These are phyloP conservation scores for Aspergillus candidus DNA, from an alignment of 2,329 filamentous ascomycete species.

Conservation along the genomic window DNA sequence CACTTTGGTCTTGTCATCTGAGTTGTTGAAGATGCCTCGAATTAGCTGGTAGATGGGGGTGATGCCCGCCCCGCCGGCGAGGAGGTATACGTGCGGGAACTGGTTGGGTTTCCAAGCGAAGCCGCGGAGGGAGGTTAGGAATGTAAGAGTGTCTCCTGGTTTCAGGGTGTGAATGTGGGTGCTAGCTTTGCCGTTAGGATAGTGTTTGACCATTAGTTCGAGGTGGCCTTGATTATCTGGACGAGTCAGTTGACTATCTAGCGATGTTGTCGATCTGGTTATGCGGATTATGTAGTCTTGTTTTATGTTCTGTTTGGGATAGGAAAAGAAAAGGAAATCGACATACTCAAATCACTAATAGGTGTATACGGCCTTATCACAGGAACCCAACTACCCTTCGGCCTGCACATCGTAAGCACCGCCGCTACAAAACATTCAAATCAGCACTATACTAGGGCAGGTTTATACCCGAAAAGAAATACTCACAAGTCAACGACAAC, in stretches of 20 bases:
- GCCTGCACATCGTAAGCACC: constrained; percentile 56
- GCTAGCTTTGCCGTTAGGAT: constrained; percentile 59
- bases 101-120: constrained; percentile 49
- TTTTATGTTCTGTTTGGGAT: neutral
- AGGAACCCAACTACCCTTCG: constrained; percentile 53
- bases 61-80: constrained; percentile 67
- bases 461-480: constrained; percentile 10
- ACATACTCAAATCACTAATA: constrained; percentile 47
- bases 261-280: no score
- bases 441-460: no score
- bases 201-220: constrained; percentile 62
- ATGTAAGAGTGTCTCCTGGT: constrained; percentile 57
- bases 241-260: no score
- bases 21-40: constrained; percentile 56
- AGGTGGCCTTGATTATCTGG: constrained; percentile 53
- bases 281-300: no score
- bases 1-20: constrained; percentile 56
- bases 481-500: constrained; percentile 44
- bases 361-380: constrained; percentile 63
- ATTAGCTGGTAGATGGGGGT: constrained; percentile 64
- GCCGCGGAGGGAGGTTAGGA: constrained; percentile 51
- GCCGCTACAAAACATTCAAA: constrained; percentile 36
- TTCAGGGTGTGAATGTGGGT: constrained; percentile 59
- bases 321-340: neutral
- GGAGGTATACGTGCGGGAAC: constrained; percentile 52